Conservation (phyloP, 2,329 filamentous ascomycete species). For the Aspergillus viridinutans region DNA sequence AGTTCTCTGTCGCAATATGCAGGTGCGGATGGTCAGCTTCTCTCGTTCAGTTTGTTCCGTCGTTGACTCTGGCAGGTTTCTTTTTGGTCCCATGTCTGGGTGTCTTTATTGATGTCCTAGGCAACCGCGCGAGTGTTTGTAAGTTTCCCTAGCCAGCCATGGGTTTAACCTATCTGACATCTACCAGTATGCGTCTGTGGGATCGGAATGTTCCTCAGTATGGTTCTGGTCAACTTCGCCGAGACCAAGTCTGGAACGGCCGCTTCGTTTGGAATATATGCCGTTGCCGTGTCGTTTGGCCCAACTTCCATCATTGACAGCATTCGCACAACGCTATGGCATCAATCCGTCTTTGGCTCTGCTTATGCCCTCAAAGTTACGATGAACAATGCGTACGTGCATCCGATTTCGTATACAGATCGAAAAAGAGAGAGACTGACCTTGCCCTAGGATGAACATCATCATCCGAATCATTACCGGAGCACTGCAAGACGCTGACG, state of each 20-base stretch:
- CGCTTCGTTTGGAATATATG: slow-evolving; percentile 58
- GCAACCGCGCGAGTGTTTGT: slow-evolving; percentile 49
- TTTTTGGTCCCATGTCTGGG: slow-evolving; percentile 56
- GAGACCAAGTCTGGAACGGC: slow-evolving; percentile 50
- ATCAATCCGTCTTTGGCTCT: slow-evolving; percentile 57
- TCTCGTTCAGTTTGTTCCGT: neutral
- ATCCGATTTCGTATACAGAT: neutral
- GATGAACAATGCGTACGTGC: slow-evolving; percentile 53
- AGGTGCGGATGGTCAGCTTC: slow-evolving; percentile 18
- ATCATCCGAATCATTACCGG: slow-evolving; percentile 56
- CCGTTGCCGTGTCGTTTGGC: slow-evolving; percentile 52
- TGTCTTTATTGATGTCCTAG: slow-evolving; percentile 54
- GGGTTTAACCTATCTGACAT: neutral
- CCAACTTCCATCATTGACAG: slow-evolving; percentile 58
- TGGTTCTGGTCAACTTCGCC: slow-evolving; percentile 54
- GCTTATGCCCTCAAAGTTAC: slow-evolving; percentile 59
- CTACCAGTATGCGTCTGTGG: slow-evolving; percentile 41
- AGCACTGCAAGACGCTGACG: slow-evolving; percentile 55
- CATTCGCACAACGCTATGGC: slow-evolving; percentile 58
- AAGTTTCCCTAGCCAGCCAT: slow-evolving; percentile 26
- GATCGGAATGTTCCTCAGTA: slow-evolving; percentile 49
- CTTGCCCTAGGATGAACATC: slow-evolving; percentile 52
- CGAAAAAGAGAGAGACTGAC: neutral
- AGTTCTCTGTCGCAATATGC: slow-evolving; percentile 54
- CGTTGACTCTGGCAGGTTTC: slow-evolving; percentile 35